Evolutionary conservation across 2,329 filamentous ascomycete species (phyloP), one percentile per base, ranked within the genome.

Genomic region (Colletotrichum cordylinicola): DNA sequence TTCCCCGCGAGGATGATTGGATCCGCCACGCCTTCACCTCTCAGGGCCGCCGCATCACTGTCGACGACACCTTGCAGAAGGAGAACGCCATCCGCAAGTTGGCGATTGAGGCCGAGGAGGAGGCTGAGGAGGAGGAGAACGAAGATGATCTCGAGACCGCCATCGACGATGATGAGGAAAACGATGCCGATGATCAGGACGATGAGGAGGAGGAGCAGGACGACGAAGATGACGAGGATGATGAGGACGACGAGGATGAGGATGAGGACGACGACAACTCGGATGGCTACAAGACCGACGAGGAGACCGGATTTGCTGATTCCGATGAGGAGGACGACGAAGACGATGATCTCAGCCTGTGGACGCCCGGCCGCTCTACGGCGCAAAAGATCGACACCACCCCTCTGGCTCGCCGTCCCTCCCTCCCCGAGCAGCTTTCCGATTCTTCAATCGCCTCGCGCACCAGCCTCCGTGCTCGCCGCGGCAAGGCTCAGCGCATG

Each of bases 101-200:
- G 31, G 96, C 93, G 64, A 93, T 95, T 82, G 96, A 99, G 84
- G 97, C 93, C 2, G 97, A 98, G 82, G 95, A 98, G 80, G 97
- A 98, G 84, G 96, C 93, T 6, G 87, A 93, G 12, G 89, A 94
- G 71, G 93, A 95, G 72, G 93, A 95, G 66, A 52, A 52, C n/a
- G 92, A 94, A n/a, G 92, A 62, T 21, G 58, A 93, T 9, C 87
- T 90, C 6, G 85, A 85, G 6, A 85, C 84, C 10, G 80, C 82
- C 21, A 83, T 84, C 3, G 86, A 86, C 10, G 86, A 87, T 15
- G 84, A 87, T 8, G 85, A 88, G 0, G 86, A 87, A 8, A 62
- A 62, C 58, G 58, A 62, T 21, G 58, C 58, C 1, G 85, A 88
- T 0, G 86, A 87, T 1, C 87, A 88, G 0, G 87, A 89, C 2